Evolutionary conservation across 768 basidiomycete genomes (phyloP).

Genomic region (Cantharellus anzutake): DNA sequence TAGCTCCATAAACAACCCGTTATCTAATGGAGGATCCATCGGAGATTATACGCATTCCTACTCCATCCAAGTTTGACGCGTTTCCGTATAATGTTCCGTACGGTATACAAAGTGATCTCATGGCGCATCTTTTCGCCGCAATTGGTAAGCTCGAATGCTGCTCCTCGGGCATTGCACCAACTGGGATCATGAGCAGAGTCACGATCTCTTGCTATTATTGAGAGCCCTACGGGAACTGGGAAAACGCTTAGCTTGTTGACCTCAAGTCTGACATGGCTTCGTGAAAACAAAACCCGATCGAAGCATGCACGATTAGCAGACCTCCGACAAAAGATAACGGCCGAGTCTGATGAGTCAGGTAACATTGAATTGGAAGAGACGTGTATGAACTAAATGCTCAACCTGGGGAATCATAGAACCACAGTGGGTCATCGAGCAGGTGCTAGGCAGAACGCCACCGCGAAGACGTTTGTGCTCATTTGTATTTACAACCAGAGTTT

Average conservation of each 20-base stretch:
- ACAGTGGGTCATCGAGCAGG: slow-evolving; percentile 46
- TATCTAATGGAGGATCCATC: too few relatives aligned
- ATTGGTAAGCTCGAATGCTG: slow-evolving; percentile 23
- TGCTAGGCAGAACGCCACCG: neutral
- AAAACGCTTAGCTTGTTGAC: slow-evolving; percentile 73
- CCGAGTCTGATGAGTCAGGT: neutral
- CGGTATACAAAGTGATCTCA: slow-evolving; percentile 65
- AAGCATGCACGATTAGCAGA: slow-evolving; percentile 40
- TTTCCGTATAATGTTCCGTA: slow-evolving; percentile 81
- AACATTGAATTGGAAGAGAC: neutral
- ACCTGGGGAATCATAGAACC: slow-evolving; percentile 24
- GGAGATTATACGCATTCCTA: too few relatives aligned
- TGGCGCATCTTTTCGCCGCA: slow-evolving; percentile 67
- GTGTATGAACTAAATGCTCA: neutral
- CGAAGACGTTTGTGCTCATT: neutral
- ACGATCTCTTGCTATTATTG: slow-evolving; percentile 42
- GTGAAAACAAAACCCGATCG: slow-evolving; percentile 49
- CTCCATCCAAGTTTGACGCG: slow-evolving; percentile 30
- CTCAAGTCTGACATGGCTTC: slow-evolving; percentile 54
- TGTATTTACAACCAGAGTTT: slow-evolving; percentile 28
- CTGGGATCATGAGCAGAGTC: slow-evolving; percentile 3
- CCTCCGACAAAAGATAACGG: slow-evolving; percentile 6
- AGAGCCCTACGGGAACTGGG: slow-evolving; percentile 20
- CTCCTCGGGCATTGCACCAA: too few relatives aligned
- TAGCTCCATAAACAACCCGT: too few relatives aligned